Base-by-base conservation (phyloP, 257 asterid genomes). In the Datura wrightii region DNA sequence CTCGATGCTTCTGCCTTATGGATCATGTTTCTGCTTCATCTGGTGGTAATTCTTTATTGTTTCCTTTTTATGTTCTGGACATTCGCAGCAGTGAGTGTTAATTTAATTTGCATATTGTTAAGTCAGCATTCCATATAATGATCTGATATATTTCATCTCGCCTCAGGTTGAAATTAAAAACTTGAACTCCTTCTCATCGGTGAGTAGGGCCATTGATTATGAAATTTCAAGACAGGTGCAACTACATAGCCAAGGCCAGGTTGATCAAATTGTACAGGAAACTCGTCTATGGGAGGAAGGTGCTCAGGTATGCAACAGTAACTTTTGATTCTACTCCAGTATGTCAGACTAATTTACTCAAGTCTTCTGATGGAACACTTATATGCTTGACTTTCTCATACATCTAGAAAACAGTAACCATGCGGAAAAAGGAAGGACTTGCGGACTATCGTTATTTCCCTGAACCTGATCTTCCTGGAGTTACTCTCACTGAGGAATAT, bases 241-340 rank as follows among this genome's bases (percentile, higher is more conserved):
- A 34, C 98, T 94, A 52, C 97, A 93, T 90, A 87, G 69, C 89
- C 92, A 94, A 92, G 97, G 98, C 71, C 93, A 91, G 90, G 91
- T 89, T 65, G 92, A 93, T 89, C 90, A 93, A 86, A 95, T 97
- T 88, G 97, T 94, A 82, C 98, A 88, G 89, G 99, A 97, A 89
- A 97, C 99, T 90, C 98, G 99, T 72, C 96, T 91, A 50, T 97
- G 98, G 99, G 99, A 97, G 86, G 99, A 97, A 88, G 98, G 98
- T 53, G 90, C 97, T 89, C 99, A 96, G 99, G 98, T 96, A 87
- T 62, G 80, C 89, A 58, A 80, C 60, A 82, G 71, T 90, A 79
- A 50, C 15, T 85, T 83, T 50, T 79, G 70, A 48, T 72, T 76
- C 63, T 78, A 14, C 62, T 78, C 14, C 63, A 24, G 48, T 31